These are phyloP conservation scores for Arthrobotrys megalospora DNA, from an alignment of 2,329 filamentous ascomycete genomes.

Conservation along the genomic window DNA sequence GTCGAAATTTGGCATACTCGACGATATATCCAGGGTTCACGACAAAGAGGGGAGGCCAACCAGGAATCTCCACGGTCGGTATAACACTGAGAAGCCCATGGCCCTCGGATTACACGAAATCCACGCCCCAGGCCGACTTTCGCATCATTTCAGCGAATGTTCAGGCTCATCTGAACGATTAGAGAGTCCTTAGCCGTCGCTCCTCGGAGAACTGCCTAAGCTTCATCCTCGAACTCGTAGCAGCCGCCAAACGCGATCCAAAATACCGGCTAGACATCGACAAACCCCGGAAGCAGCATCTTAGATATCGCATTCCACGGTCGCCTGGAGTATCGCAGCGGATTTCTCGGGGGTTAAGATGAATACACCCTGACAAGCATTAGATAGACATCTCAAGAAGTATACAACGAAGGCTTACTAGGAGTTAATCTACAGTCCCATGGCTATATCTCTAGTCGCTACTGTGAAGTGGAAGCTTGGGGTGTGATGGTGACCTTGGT, in stretches of 20 bases:
- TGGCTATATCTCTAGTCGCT: background rate
- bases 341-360: slow-evolving; percentile 34
- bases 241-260: slow-evolving; percentile 31
- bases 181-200: slow-evolving; percentile 29
- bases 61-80: slow-evolving; percentile 43
- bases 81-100: background rate
- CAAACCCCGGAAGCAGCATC: slow-evolving; percentile 34
- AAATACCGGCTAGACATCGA: slow-evolving; percentile 34
- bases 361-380: slow-evolving; percentile 15
- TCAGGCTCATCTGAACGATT: background rate
- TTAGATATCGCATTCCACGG: slow-evolving; percentile 50
- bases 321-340: slow-evolving; percentile 45
- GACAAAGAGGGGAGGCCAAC: background rate
- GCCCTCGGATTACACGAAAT: slow-evolving; percentile 6
- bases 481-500: slow-evolving; percentile 4
- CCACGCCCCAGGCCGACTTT: slow-evolving; percentile 18
- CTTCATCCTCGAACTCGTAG: slow-evolving; percentile 25
- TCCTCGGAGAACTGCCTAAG: slow-evolving; percentile 36
- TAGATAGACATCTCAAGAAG: slow-evolving; percentile 7
- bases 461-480: background rate
- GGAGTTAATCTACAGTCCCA: background rate
- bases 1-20: background rate
- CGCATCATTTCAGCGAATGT: slow-evolving; percentile 59
- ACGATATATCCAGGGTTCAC: slow-evolving; percentile 20
- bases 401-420: slow-evolving; percentile 15